Base-by-base conservation (phyloP, 1,284 basidiomycete genomes). In the Fereydounia khargensis region DNA sequence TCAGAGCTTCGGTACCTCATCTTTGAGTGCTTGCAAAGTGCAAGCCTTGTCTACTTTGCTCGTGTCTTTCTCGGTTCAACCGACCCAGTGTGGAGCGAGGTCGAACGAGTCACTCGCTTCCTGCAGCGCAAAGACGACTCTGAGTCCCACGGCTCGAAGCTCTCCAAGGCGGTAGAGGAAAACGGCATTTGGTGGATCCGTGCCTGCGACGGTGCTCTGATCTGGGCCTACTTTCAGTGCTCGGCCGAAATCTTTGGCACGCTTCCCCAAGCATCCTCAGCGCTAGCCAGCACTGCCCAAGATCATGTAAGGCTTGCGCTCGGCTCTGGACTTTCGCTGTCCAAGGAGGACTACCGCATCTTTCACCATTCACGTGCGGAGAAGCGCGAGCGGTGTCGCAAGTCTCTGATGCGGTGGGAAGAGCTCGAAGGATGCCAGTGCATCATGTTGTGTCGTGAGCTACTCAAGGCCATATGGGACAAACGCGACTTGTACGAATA, bases 1-100 rank as follows among this genome's bases (percentile, higher is more conserved):
- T 39, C 47, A n/a, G 40, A 49, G 32, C 33, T 49, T n/a, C 39
- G 47, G 19, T 49, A 49, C n/a, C 41, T 42, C 31, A 42, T 49
- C 13, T 49, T 49, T 17, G 47, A 49, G 34, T 49, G 47, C 14
- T 41, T 49, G 1, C 47, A 49, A 17, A 38, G 40, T 3, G 47
- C 47, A 9, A 38, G 30, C 23, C 47, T 49, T 16, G 41, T 49
- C 35, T 49, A 42, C 32, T 42, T 49, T 33, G 40, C 33, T 31
- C 42, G 33, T 10, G 22, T 28, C 24, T 22, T 49, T 11, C 47
- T 49, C 35, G 41, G 41, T 25, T 47, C 45, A 11, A 47, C 45
- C 4, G 45, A 47, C 19, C 39, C 39, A 0, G 45, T 42, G 3
- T 47, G 45, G 45, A 41, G 36, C 34, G 45, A 47, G 30, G 31